phyloP scores from a whole-genome alignment of 345 rosid species.

The Syzygium oleosum region DNA sequence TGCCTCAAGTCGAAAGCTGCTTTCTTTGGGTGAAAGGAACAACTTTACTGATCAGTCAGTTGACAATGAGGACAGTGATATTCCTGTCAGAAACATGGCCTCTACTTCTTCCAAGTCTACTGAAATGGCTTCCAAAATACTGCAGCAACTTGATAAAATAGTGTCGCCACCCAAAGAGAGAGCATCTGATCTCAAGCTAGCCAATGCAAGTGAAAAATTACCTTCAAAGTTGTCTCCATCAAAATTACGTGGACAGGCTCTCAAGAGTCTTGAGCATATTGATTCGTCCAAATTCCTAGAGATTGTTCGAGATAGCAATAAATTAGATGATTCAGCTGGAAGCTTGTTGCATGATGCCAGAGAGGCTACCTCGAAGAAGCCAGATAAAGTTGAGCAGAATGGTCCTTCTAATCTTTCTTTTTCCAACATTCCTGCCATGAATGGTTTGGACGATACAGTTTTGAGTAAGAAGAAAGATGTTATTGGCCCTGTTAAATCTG shows the following conservation, averaged over 20 bases:
- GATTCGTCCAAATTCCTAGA: conserved; percentile 48
- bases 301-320: conserved; percentile 24
- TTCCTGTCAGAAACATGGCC: conserved; percentile 30
- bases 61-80: conserved; percentile 25
- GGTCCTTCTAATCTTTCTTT: conserved; percentile 18
- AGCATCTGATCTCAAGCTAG: conserved; percentile 1
- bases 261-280: conserved; percentile 60
- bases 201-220: conserved; percentile 43
- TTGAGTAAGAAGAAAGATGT: conserved; percentile 10
- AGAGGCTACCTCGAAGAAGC: conserved; percentile 24
- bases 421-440: conserved; percentile 10
- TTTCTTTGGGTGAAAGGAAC: conserved; percentile 15
- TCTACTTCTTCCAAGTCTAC: conserved; percentile 71
- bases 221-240: conserved; percentile 70
- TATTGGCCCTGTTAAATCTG: conserved; percentile 12
- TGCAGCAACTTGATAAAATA: conserved; percentile 53
- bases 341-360: conserved; percentile 9
- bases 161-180: conserved; percentile 34
- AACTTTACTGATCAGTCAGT: conserved; percentile 13
- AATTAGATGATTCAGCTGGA: conserved; percentile 11
- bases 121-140: conserved; percentile 74
- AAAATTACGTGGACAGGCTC: conserved; percentile 68
- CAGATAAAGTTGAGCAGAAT: conserved; percentile 26
- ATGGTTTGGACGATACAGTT: conserved; percentile 16
- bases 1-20: conserved; percentile 18